phyloP scores from a whole-genome alignment of 73 alveolate genomes.

The Durusdinium trenchii region DNA sequence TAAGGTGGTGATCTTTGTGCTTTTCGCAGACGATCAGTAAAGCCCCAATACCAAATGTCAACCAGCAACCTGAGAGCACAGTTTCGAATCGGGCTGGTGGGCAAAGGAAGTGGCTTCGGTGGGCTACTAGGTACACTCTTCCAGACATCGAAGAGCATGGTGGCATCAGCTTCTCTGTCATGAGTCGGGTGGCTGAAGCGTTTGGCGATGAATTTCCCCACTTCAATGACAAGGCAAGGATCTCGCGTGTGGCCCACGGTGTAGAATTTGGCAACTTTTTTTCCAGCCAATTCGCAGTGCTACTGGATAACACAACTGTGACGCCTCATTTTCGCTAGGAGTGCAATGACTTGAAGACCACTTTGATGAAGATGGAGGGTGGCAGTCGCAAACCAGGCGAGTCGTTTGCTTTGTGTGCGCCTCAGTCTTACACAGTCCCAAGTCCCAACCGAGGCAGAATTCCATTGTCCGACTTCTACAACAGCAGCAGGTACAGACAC shows the following conservation, averaged over 20 bases:
- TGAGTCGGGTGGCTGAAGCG: slow-evolving; percentile 76
- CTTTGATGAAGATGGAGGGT: slow-evolving; percentile 71
- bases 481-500: slow-evolving; percentile 54
- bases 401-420: not conserved
- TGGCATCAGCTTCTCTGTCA: not conserved
- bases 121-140: no score
- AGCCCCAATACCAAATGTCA: no score
- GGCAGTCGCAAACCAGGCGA: slow-evolving; percentile 90
- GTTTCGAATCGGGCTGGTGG: no score
- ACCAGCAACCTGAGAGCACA: no score
- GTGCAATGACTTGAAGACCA: slow-evolving; percentile 31
- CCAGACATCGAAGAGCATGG: no score
- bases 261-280: no score
- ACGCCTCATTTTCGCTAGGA: not conserved
- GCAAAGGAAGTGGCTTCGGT: no score
- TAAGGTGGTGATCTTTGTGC: no score
- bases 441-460: slow-evolving; percentile 42
- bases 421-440: not conserved
- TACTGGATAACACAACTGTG: no score
- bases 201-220: slow-evolving; percentile 74
- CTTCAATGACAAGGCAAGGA: slow-evolving; percentile 75
- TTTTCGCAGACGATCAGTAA: no score
- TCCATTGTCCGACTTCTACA: slow-evolving; percentile 74
- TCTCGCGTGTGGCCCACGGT: not conserved
- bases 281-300: no score